phyloP scores from a whole-genome alignment of 352 stramenopile species.

The Pythium brassicae region DNA sequence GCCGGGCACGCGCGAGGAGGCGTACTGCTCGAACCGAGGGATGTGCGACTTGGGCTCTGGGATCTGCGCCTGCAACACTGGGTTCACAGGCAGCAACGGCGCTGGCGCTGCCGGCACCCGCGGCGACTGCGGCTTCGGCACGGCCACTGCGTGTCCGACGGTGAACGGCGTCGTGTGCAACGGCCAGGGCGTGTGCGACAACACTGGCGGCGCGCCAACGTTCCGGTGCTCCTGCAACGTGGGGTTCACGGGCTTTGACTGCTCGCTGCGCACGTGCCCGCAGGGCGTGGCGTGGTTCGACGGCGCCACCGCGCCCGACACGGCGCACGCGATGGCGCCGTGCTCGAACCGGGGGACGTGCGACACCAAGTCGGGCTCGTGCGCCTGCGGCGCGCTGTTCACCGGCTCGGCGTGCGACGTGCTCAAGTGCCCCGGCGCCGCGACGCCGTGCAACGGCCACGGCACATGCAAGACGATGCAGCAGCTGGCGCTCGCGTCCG shows the following conservation, averaged over 20 bases:
- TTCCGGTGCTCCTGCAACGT: constrained; percentile 59
- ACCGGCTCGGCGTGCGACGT: constrained; percentile 72
- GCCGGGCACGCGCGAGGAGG: constrained; percentile 45
- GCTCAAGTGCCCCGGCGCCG: constrained; percentile 36
- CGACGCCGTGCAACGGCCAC: constrained; percentile 50
- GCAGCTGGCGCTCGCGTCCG: constrained; percentile 41
- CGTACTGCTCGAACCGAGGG: constrained; percentile 85
- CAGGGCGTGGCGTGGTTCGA: constrained; percentile 67
- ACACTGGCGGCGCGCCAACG: constrained; percentile 19
- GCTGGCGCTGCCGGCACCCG: constrained; percentile 25
- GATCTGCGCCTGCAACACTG: constrained; percentile 59
- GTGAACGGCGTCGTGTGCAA: constrained; percentile 35
- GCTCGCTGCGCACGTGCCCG: constrained; percentile 45
- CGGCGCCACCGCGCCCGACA: constrained; percentile 41
- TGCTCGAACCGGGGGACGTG: constrained; percentile 64
- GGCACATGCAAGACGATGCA: constrained; percentile 77
- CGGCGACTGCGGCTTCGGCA: constrained; percentile 46
- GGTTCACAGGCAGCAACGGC: constrained; percentile 61
- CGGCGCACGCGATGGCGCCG: constrained; percentile 35
- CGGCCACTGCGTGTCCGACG: constrained; percentile 28
- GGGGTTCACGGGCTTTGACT: constrained; percentile 57
- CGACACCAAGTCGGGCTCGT: constrained; percentile 45
- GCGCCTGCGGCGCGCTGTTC: constrained; percentile 67
- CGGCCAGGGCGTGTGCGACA: constrained; percentile 36
- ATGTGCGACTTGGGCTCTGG: constrained; percentile 53